Evolutionary conservation across 768 basidiomycete genomes (phyloP), one percentile per base, ranked within the genome.

Genomic region (Termitomyces bulborhizus): DNA sequence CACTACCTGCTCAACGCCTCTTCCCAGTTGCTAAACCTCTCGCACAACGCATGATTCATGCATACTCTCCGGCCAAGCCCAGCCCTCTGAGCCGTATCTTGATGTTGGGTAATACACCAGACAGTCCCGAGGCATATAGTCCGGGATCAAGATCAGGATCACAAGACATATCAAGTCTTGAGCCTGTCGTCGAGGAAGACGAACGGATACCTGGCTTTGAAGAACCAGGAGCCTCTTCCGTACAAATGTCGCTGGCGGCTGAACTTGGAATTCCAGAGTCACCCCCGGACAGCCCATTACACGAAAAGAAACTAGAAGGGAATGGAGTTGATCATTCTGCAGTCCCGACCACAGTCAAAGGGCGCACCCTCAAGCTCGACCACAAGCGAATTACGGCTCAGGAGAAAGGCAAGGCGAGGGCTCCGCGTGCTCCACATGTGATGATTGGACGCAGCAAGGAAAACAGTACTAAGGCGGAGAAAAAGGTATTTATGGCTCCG

Each of bases 1-100:
- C 73, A 12, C 68, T 71, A 16, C 58, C 68, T 6, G 58, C 60
- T n/a, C 72, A 69, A 27, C 74, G 67, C n/a, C 74, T 80, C 1
- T 89, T 86, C 70, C 86, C 86, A 0, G 71, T 85, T 44, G 86
- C 87, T 1, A 90, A 88, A 62, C 87, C 89, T 11, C 71, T 85
- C 47, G 84, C 81, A 1, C 69, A 75, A 52, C 82, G 78, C 53
- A 88, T 89, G 84, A 75, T 80, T 4, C 90, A 93, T 59, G 88
- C 89, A 0, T 93, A 92, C 59, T 91, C 90, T 0, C 90, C 90
- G 29, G 84, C 75, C 2, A 85, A 83, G 66, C 90, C 90, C 0
- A 90, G 88, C 58, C 90, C 90, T 2, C 75, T 93, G 32, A 90
- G 87, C 57, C 80, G 89, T 11, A 90, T 92, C 51, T 75, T 91